Evolutionary conservation across 768 basidiomycete genomes (phyloP).

Genomic region (Lentinula sp.): DNA sequence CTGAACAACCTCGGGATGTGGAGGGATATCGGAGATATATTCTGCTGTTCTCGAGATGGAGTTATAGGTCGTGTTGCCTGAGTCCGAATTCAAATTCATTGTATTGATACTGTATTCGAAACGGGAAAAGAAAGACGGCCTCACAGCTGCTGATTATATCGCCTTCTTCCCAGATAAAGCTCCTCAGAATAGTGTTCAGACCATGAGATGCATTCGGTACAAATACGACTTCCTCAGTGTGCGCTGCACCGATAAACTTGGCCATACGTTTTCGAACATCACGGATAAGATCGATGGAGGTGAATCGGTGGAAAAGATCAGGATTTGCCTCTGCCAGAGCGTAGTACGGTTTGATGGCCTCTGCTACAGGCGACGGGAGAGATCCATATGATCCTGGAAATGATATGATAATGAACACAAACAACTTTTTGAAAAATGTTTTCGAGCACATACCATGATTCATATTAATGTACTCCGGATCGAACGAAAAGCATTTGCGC

Average conservation of each 20-base stretch:
- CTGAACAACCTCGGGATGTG: constrained; percentile 36
- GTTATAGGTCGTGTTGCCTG: constrained; percentile 52
- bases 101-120: background rate
- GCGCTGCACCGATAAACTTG: constrained; percentile 40
- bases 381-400: constrained; percentile 53
- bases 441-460: constrained; percentile 46
- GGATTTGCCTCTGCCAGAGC: constrained; percentile 45
- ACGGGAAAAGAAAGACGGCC: constrained; percentile 15
- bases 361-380: constrained; percentile 44
- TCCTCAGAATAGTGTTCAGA: constrained; percentile 60
- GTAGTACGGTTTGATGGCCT: constrained; percentile 34
- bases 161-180: constrained; percentile 59
- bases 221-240: constrained; percentile 49
- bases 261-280: constrained; percentile 42
- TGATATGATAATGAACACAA: background rate
- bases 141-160: constrained; percentile 63
- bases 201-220: constrained; percentile 61
- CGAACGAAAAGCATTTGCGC: constrained; percentile 49
- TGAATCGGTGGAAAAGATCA: constrained; percentile 45
- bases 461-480: constrained; percentile 55
- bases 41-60: constrained; percentile 42
- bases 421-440: background rate
- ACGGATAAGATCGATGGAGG: constrained; percentile 25
- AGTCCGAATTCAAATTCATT: background rate
- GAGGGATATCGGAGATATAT: constrained; percentile 44